Evolutionary conservation across 2,329 filamentous ascomycete genomes (phyloP), one percentile per base, ranked within the genome.

Genomic region (Alternaria rosae): DNA sequence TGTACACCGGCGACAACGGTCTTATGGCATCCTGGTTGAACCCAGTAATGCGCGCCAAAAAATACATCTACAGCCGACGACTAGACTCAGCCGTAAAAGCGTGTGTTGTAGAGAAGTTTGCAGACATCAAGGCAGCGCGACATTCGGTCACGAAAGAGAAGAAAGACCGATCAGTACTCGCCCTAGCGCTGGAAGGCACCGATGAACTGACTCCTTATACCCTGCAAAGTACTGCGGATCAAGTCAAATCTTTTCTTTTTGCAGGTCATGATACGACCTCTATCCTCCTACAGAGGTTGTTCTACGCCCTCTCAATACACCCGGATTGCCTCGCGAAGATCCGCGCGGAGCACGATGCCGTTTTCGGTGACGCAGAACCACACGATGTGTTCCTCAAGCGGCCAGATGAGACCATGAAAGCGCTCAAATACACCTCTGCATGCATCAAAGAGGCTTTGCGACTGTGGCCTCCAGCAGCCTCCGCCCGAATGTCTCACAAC

Each of bases 381-480:
- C 78, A 76, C n/a, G 69, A 75, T 2, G 71, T 78, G 6, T 77
- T 88, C 48, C 72, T 78, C 30, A 67, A 78, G 2, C 78, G 82
- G 30, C 82, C 84, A 0, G 76, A 81, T 21, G 76, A 85, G 3
- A 80, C 87, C 17, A 84, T 85, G 71, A 79, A 82, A 62, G 65
- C 64, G 10, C 79, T 88, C 25, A 78, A 81, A 1, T 88, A 86
- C 70, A 86, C 85, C 5, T 76, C 78, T 6, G 86, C 85, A 6
- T 81, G 85, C 23, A 82, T 87, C 64, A 85, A 85, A 62, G 86
- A 88, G 73, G 80, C 82, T 1, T 76, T 88, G 7, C 82, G 86
- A 8, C 72, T 88, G 10, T 86, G 83, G 71, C 84, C 86, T 0
- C 83, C 85, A 0, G 85, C 76, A 0, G 82, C 75, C 4, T 79